Evolutionary conservation across 306 rosid species (phyloP), one percentile per base, ranked within the genome.

Genomic region (Sicyos baderoa): DNA sequence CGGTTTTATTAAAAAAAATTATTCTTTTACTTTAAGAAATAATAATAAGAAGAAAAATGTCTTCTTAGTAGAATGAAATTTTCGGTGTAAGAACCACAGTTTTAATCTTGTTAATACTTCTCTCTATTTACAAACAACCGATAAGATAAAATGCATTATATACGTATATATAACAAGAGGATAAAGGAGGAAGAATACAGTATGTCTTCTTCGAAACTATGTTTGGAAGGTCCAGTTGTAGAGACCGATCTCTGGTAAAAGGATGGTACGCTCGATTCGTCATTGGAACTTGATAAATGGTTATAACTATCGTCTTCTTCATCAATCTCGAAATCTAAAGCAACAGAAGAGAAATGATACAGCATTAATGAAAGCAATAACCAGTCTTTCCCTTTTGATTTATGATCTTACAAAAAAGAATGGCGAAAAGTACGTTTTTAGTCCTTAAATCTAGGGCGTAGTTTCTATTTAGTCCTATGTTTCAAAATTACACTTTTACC

Each of bases 141-240:
- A 52, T 49, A 51, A 68, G 54, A 68, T 68, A 68, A 50, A 14
- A 17, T 15, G 5, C 48, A 14, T 14, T 40, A 40, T 47, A 29
- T 29, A 1, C 4, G 4, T 9, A 9, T 14, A 48, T 0, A 50
- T 27, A 69, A 29, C 48, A 50, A 25, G 70, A 1, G 70, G 3
- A 9, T 54, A 19, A 40, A 3, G 52, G 22, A 32, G 23, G 7
- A 56, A 75, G 86, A 90, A 87, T 92, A 85, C 98, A 86, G 56
- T 58, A 76, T 82, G 56, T 88, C 96, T 23, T 84, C 91, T 64
- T 81, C 89, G 53, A 83, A 84, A 68, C 22, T 72, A 61, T 78
- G 74, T 65, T 68, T 71, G 70, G 76, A 27, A 75, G 77, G 74
- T 75, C 79, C 78, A 7, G 79, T 71, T 4, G 53, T 37, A 16